Percentiles rank a stretch among this genome's conserved stretches.
Evolutionary conservation across 305 asterid genomes (phyloP).

Genomic region (Solanum hybrid): DNA sequence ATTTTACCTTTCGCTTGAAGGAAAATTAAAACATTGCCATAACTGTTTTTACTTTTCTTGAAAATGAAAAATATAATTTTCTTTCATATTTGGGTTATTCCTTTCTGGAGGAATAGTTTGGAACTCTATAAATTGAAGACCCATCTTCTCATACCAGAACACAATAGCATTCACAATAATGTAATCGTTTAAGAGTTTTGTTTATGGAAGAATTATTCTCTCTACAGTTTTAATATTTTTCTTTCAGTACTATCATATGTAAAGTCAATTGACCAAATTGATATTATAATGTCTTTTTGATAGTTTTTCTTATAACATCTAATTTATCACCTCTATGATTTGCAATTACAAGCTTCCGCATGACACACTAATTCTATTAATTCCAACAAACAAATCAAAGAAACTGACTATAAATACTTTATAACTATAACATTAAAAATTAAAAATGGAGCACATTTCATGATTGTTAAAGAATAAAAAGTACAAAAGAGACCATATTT

Average conservation of each 20-base stretch:
- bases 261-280: background rate
- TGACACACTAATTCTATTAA: background rate
- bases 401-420: background rate
- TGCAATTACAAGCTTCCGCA: background rate
- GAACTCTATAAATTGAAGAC: background rate
- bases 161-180: background rate
- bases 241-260: background rate
- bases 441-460: background rate
- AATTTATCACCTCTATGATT: background rate
- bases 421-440: background rate
- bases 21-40: too few species aligned
- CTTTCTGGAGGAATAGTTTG: background rate
- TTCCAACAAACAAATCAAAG: background rate
- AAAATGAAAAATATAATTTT: too few species aligned
- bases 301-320: background rate
- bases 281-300: background rate
- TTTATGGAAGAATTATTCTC: background rate
- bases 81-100: too few species aligned
- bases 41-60: too few species aligned
- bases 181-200: background rate
- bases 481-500: background rate
- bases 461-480: background rate
- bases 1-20: too few species aligned
- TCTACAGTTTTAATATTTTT: background rate
- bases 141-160: background rate